Percentiles rank a stretch among this genome's conserved stretches.
Evolutionary conservation across 345 rosid genomes (phyloP).

Genomic region (Syzygium grande): DNA sequence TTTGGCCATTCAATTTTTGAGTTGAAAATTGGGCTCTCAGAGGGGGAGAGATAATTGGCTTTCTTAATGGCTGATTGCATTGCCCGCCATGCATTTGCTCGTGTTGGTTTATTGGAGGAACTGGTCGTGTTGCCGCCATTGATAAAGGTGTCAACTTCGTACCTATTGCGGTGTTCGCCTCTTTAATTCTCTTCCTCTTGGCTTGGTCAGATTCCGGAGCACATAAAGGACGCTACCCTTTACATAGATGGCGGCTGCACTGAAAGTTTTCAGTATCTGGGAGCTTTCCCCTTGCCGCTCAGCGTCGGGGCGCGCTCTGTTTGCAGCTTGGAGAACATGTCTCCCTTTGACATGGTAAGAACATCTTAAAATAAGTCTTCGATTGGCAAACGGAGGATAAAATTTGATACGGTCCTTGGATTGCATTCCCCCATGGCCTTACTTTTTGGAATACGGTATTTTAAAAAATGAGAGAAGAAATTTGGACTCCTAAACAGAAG

Average conservation of each 20-base stretch:
- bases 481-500: neutral
- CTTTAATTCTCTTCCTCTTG: neutral
- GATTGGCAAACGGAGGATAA: neutral
- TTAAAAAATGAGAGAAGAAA: neutral
- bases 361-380: neutral
- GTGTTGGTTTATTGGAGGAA: neutral
- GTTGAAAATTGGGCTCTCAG: neutral
- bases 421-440: neutral
- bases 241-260: constrained; percentile 93
- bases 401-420: neutral
- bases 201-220: constrained; percentile 51
- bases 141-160: neutral
- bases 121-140: neutral
- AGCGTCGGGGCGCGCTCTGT: constrained; percentile 60
- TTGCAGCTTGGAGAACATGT: constrained; percentile 80
- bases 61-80: neutral
- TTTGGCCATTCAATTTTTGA: neutral
- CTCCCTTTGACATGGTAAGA: constrained; percentile 69
- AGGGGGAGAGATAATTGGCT: neutral
- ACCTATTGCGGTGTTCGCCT: neutral
- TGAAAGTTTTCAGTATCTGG: constrained; percentile 81
- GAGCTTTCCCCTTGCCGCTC: constrained; percentile 73
- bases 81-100: neutral
- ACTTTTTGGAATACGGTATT: neutral
- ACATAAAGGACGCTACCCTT: constrained; percentile 52